Evolutionary conservation across 805 yeast genomes (phyloP), one percentile per base, ranked within the genome.

Genomic region (Cyberlindnera suaveolens): DNA sequence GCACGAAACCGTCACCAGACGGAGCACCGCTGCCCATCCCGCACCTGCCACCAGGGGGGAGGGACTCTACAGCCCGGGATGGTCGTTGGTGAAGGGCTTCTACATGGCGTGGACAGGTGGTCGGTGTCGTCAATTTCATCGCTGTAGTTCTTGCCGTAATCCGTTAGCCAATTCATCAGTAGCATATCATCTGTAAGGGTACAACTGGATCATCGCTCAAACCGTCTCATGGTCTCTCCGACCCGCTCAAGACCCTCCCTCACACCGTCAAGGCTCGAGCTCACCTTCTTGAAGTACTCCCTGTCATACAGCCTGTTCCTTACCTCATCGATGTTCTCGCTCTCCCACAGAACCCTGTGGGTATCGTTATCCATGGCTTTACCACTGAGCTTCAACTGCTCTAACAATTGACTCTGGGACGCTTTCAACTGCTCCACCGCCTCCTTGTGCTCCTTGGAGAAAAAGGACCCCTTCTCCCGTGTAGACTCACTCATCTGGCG

Each of bases 241-340:
- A 84, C 79, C 10, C 64, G 64, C 26, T 71, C 75, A 34, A 85
- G 66, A 43, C 71, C 69, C 17, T 52, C 58, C 31, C 72, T 67
- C 5, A 82, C 74, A 9, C 68, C 68, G 18, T 68, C 70, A 9
- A 81, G 77, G 31, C 72, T 75, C 23, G 63, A 62, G 43, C 70
- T 69, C 48, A 82, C 66, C 38, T 66, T 70, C 19, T 70, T 74
- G 47, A 82, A 80, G 41, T 77, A 72, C 40, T 70, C 72, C 46
- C 73, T 74, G 40, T 71, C 66, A 51, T 73, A 72, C 9, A 75
- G 57, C 18, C 64, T 60, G 13, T 57, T 56, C 36, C 64, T 56
- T 18, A 65, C 54, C 11, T 54, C 51, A 36, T 63, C 71, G 9
- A 62, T 48, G 23, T 54, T 65, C 5, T 51, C 54, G 16, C 48